Base-by-base conservation (phyloP, 2,329 filamentous ascomycete species). In the Sarocladiaceae sp. region DNA sequence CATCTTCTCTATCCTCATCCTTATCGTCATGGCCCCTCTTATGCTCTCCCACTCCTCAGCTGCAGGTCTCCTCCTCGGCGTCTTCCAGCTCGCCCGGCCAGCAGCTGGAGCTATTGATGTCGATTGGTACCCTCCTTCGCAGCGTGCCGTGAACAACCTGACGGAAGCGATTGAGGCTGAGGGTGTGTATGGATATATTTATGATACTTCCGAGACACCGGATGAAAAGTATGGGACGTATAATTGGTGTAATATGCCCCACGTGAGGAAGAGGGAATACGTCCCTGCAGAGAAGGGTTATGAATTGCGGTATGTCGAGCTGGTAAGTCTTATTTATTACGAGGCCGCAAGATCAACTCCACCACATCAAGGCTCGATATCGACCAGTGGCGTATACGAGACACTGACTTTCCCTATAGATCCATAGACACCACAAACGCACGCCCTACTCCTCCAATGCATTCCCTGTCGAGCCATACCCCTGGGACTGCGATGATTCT, bases 241-340 rank as follows among this genome's bases (percentile, higher is more conserved):
- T 68, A 90, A 93, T 66, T 93, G 78, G 77, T 94, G 89, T 68
- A 92, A 94, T 62, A 94, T 94, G 88, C 89, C 90, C 1, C 90
- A 93, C 69, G 86, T 88, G n/a, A 78, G 88, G 28, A 70, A 66
- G 20, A 67, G 68, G 13, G 86, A 89, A 60, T 94, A 94, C 62
- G 66, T 75, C 13, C 75, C 68, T 55, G 71, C 78, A 0, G 60
- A 71, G 1, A 57, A 67, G 0, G 78, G 78, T n/a, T 90, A 82
- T 62, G 73, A 83, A 59, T 71, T 94, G 49, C 70, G 78, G 60
- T 93, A 92, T 63, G 88, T 93, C 7, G 88, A 93, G 69, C 71
- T 92, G 60, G 83, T 88, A 67, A 66, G 77, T 71, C n/a, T n/a
- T n/a, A n/a, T n/a, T n/a, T n/a, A n/a, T n/a, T n/a, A n/a, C n/a